Base-by-base conservation (phyloP, 1,284 basidiomycete genomes). In the Mycena citricolor region DNA sequence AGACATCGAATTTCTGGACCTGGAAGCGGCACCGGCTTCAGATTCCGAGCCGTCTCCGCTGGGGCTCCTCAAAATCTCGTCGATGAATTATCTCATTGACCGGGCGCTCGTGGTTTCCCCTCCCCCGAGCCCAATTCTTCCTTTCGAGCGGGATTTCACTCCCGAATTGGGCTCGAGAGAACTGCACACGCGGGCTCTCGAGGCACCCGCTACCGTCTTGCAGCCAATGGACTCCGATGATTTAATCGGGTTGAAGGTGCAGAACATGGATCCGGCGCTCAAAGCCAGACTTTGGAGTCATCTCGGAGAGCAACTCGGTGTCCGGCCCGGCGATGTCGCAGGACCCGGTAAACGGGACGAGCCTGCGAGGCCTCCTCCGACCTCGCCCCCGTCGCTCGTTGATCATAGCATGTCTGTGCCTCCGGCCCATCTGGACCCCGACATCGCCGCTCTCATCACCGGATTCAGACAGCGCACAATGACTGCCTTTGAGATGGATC, bases 21-120 rank as follows among this genome's bases (percentile, higher is more conserved):
- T n/a, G n/a, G n/a, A n/a, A n/a, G n/a, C n/a, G 29, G 43, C 39
- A 5, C 31, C 35, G 32, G 14, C 14, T 32, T 41, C 17, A 8
- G 39, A 39, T 22, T 21, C 8, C 14, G 50, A 41, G 17, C 35
- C 50, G n/a, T 46, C 50, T 4, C 50, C 50, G 13, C 50, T 52
- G 8, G 50, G 50, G 12, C 49, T 17, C 10, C 44, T 51, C 45
- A 47, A 44, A 29, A 26, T 52, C 20, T 43, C 44, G 4, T 48
- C 50, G 2, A 42, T 52, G 17, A 42, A 42, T 12, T 44, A 52
- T 42, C 46, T 52, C 26, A 48, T 47, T 26, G 42, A 52, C 42
- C 40, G 42, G 20, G 45, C 38, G 8, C 50, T 52, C 22, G 39
- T 46, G 2, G 46, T 48, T 16, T 42, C 50, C 11, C 50, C 50